Conservation (phyloP, 352 stramenopile species). For the Peronospora belbahrii region DNA sequence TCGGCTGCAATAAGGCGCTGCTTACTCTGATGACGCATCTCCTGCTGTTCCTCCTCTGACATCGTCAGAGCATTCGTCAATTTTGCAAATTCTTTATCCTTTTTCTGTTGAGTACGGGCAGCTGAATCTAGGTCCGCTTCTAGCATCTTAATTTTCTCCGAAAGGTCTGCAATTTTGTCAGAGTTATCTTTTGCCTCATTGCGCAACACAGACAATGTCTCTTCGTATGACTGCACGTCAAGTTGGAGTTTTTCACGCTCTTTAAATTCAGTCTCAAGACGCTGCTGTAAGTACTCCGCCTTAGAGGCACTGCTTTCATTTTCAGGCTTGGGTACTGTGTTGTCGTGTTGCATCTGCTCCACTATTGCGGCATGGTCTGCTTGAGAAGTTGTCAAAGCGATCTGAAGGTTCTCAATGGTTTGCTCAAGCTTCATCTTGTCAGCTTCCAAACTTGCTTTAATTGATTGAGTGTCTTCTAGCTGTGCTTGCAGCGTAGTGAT, state of each 20-base stretch:
- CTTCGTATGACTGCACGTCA: slow-evolving; percentile 62
- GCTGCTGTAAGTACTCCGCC: slow-evolving; percentile 26
- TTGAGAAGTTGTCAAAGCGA: slow-evolving; percentile 13
- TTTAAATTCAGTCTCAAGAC: slow-evolving; percentile 33
- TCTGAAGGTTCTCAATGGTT: slow-evolving; percentile 11
- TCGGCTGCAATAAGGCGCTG: slow-evolving; percentile 41
- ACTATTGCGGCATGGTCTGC: slow-evolving; percentile 9
- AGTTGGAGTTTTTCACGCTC: slow-evolving; percentile 39
- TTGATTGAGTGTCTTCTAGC: slow-evolving; percentile 10
- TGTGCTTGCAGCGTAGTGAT: slow-evolving; percentile 9
- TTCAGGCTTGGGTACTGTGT: neutral
- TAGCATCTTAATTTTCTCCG: slow-evolving; percentile 33
- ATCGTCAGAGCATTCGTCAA: slow-evolving; percentile 25
- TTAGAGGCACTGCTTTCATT: slow-evolving; percentile 2
- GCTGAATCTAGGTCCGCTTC: slow-evolving; percentile 21
- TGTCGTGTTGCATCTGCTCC: slow-evolving; percentile 7
- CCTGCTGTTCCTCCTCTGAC: slow-evolving; percentile 43
- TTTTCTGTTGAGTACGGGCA: slow-evolving; percentile 17
- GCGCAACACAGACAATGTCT: slow-evolving; percentile 44
- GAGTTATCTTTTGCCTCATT: slow-evolving; percentile 47
- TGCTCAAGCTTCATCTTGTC: slow-evolving; percentile 20
- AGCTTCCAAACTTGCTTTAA: slow-evolving; percentile 12
- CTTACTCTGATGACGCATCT: slow-evolving; percentile 54
- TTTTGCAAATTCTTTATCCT: slow-evolving; percentile 30
- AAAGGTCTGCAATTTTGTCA: slow-evolving; percentile 26